Conservation (phyloP, 768 basidiomycete species). For the Pleurotus cornucopiae region DNA sequence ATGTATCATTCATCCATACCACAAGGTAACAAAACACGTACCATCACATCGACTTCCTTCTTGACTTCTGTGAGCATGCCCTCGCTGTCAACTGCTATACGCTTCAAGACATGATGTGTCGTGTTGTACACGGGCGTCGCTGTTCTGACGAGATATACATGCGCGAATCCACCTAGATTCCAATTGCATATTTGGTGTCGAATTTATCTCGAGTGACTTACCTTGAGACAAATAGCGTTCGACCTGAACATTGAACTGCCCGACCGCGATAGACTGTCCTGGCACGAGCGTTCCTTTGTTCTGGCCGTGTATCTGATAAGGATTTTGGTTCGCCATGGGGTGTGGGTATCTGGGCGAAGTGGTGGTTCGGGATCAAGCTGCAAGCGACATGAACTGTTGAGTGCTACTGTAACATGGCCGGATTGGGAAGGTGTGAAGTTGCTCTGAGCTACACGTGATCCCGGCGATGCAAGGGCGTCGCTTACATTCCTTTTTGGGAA, state of each 20-base stretch:
- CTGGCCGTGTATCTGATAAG: constrained; percentile 42
- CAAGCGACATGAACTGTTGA: constrained; percentile 3
- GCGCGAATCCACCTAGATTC: constrained; percentile 86
- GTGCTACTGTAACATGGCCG: constrained; percentile 2
- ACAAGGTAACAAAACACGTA: constrained; percentile 29
- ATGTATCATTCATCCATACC: constrained; percentile 9
- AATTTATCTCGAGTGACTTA: constrained; percentile 24
- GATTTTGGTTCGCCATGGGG: constrained; percentile 49
- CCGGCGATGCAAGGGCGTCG: background rate
- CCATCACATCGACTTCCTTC: constrained; percentile 99
- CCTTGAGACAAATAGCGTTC: constrained; percentile 97
- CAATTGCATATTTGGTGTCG: constrained; percentile 13
- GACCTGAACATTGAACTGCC: constrained; percentile 86
- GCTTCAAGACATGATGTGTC: constrained; percentile 94
- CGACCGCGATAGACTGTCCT: constrained; percentile 87
- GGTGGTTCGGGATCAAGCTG: constrained; percentile 1
- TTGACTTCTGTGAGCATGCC: constrained; percentile 88
- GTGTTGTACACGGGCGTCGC: constrained; percentile 84
- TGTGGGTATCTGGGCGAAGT: constrained; percentile 9
- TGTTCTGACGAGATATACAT: constrained; percentile 94
- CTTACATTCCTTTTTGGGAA: constrained; percentile 2
- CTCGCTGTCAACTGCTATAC: constrained; percentile 90
- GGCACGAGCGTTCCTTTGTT: constrained; percentile 70
- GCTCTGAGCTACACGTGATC: background rate
- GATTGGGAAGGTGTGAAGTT: background rate